Conservation (phyloP, 2,329 filamentous ascomycete species). For the Bertia moriformis region DNA sequence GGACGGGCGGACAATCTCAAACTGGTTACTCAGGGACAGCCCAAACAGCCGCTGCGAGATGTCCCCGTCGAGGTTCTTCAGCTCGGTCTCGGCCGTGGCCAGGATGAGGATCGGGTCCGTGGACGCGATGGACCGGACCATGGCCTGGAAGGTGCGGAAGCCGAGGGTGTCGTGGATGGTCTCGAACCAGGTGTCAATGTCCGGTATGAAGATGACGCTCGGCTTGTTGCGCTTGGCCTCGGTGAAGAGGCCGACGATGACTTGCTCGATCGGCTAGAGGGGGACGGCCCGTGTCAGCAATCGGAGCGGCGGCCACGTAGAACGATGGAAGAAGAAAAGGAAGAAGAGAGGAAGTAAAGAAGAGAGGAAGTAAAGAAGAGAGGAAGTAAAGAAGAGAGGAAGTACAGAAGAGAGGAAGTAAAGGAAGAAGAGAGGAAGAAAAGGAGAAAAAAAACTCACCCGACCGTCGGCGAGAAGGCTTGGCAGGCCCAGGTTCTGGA, state of each 20-base stretch:
- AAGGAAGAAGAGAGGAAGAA: no score
- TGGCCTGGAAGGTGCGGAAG: constrained; percentile 47
- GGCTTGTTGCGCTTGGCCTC: constrained; percentile 91
- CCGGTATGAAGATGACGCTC: constrained; percentile 86
- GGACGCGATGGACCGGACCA: constrained; percentile 70
- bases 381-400: constrained; percentile 7
- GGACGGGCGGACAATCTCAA: constrained; percentile 52
- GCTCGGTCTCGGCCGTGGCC: constrained; percentile 63
- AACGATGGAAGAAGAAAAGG: neutral
- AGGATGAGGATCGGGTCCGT: constrained; percentile 81
- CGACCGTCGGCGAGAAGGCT: constrained; percentile 74
- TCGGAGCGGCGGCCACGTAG: neutral
- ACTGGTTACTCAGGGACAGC: constrained; percentile 67
- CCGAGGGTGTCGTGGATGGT: constrained; percentile 54
- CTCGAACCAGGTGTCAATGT: constrained; percentile 74
- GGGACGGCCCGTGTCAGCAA: constrained; percentile 8
- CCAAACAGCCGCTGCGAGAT: constrained; percentile 72
- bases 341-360: neutral
- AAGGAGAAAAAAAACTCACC: constrained; percentile 36
- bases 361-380: constrained; percentile 9
- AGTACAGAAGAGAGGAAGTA: neutral
- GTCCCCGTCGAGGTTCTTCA: constrained; percentile 41
- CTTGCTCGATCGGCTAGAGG: constrained; percentile 69
- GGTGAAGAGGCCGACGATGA: constrained; percentile 77
- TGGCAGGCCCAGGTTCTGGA: constrained; percentile 85